phyloP scores from a whole-genome alignment of 1,139 yeast species.

The Keqinozyma sinolaborantium region DNA sequence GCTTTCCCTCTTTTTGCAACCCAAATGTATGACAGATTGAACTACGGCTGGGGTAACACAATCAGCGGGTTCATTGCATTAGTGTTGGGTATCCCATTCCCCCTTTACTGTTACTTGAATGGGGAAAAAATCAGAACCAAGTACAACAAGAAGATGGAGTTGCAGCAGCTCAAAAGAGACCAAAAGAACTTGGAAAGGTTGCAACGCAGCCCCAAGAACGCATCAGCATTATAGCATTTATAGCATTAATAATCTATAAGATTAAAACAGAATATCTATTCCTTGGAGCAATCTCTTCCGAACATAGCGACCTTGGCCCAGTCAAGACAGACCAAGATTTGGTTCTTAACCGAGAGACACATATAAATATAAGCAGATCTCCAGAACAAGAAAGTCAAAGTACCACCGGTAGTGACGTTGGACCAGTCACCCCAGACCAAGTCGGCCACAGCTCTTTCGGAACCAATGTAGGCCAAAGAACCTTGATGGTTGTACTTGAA shows the following conservation, averaged over 20 bases:
- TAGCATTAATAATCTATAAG: no score
- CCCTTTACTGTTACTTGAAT: conserved; percentile 36
- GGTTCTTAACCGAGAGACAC: conserved; percentile 88
- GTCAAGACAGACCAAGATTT: conserved; percentile 77
- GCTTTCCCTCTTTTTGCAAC: conserved; percentile 41
- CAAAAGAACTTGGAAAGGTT: conserved; percentile 4
- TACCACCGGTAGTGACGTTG: conserved; percentile 78
- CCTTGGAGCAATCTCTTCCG: conserved; percentile 81
- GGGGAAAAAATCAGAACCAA: conserved; percentile 37
- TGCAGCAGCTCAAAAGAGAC: conserved; percentile 28
- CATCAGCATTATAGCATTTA: no score
- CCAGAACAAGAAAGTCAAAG: conserved; percentile 89
- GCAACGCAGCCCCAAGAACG: conserved; percentile 1
- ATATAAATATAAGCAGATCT: conserved; percentile 88
- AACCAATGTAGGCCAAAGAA: conserved; percentile 79
- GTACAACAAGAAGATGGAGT: conserved; percentile 34
- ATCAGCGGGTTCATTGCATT: conserved; percentile 40
- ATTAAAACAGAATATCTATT: no score
- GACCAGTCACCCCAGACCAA: conserved; percentile 86
- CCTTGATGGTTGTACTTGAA: conserved; percentile 69
- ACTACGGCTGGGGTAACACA: conserved; percentile 47
- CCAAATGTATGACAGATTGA: conserved; percentile 34
- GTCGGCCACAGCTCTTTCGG: conserved; percentile 93
- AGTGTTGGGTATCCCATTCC: conserved; percentile 41
- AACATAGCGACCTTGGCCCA: conserved; percentile 85